Percentiles rank a stretch among this genome's conserved stretches.
Conservation (phyloP, 2,329 filamentous ascomycete species). For the Hymenoscyphus fraxineus region DNA sequence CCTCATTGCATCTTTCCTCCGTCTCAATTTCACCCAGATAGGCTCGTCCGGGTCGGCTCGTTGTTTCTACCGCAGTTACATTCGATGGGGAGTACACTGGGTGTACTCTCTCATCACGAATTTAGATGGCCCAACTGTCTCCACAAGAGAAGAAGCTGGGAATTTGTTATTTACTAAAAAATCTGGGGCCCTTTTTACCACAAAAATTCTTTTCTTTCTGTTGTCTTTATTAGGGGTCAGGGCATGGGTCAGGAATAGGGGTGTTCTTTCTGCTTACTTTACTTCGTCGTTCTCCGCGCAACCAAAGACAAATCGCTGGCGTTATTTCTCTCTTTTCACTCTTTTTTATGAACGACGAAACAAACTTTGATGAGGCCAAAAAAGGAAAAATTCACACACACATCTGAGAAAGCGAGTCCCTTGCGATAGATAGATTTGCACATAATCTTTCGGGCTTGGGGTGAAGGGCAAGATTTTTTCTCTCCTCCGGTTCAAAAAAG, state of each 20-base stretch:
- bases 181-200: not conserved
- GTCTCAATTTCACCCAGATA: not conserved
- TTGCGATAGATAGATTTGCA: constrained; percentile 17
- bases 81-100: not conserved
- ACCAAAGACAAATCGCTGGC: not conserved
- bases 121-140: constrained; percentile 3
- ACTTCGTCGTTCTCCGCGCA: not conserved
- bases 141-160: not conserved
- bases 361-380: constrained; percentile 16
- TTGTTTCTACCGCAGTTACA: not conserved
- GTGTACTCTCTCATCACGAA: not conserved
- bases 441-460: constrained; percentile 6
- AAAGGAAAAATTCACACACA: constrained; percentile 14
- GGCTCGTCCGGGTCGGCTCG: not conserved
- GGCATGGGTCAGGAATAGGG: not conserved
- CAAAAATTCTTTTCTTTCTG: not conserved
- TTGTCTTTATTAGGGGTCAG: not conserved
- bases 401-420: constrained; percentile 8
- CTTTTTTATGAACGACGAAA: constrained; percentile 19
- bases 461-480: constrained; percentile 5
- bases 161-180: not conserved
- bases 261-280: not conserved
- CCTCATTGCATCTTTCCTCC: not conserved
- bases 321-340: constrained; percentile 14
- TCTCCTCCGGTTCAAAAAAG: not conserved